These are phyloP conservation scores for Wickerhamiella kazuoi DNA, from an alignment of 805 yeast species.

Conservation along the genomic window DNA sequence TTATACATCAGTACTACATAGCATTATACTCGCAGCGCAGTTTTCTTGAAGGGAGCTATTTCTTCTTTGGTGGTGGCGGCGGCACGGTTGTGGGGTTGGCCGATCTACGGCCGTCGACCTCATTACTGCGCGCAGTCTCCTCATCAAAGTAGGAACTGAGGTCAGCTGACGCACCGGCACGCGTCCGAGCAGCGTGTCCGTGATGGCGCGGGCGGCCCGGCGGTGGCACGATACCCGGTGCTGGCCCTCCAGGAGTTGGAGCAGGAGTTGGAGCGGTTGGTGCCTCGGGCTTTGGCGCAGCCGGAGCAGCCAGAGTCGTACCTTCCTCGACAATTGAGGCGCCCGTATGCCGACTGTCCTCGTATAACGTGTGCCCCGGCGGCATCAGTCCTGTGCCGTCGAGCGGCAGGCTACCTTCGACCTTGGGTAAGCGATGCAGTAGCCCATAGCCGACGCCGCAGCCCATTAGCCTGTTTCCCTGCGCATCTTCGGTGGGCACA, in stretches of 20 bases:
- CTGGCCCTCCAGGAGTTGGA: neutral
- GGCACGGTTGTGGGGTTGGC: neutral
- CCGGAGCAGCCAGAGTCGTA: neutral
- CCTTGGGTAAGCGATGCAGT: conserved; percentile 69
- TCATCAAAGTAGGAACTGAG: conserved; percentile 14
- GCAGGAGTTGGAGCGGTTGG: neutral
- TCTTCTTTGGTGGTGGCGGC: conserved; percentile 2
- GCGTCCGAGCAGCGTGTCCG: neutral
- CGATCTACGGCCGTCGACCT: conserved; percentile 10
- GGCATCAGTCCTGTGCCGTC: conserved; percentile 1
- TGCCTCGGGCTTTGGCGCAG: conserved; percentile 1
- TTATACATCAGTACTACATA: no score
- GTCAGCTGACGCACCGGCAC: neutral
- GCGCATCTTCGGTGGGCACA: conserved; percentile 55
- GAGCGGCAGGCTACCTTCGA: conserved; percentile 15
- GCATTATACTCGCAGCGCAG: no score
- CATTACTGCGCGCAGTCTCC: conserved; percentile 13
- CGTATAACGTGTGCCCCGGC: conserved; percentile 13
- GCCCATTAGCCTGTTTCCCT: conserved; percentile 73
- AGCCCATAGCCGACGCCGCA: conserved; percentile 92
- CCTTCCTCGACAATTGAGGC: neutral
- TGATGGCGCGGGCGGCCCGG: neutral
- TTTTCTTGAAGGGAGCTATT: no score
- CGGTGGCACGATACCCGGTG: neutral
- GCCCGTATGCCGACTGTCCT: conserved; percentile 1